These are phyloP conservation scores for Didymella pomorum DNA, from an alignment of 2,329 filamentous ascomycete species.

Conservation along the genomic window DNA sequence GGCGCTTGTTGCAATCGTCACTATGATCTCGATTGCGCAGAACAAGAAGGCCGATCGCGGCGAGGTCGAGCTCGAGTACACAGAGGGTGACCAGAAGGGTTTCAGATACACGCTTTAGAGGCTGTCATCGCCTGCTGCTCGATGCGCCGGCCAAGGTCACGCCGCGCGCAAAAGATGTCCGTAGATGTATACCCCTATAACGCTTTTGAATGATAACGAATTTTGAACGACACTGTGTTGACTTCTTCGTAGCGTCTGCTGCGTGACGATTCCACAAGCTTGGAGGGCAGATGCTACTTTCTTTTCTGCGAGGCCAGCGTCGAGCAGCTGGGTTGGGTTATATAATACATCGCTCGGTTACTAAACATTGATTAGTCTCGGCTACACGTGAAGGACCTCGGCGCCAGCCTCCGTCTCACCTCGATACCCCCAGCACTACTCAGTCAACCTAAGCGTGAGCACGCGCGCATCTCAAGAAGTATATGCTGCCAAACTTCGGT, in stretches of 20 bases:
- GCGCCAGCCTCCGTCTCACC: not conserved
- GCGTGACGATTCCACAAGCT: not conserved
- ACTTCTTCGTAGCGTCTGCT: not conserved
- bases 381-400: not conserved
- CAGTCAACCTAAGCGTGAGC: not conserved
- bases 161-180: not conserved
- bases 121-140: not conserved
- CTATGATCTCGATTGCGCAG: constrained; percentile 42
- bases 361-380: constrained; percentile 11
- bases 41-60: constrained; percentile 53
- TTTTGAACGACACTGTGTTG: not conserved
- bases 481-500: not conserved
- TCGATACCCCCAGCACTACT: not conserved
- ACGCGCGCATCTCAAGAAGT: not conserved
- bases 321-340: not conserved
- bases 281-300: not conserved
- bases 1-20: constrained; percentile 44
- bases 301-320: too few relatives aligned
- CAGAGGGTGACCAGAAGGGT: constrained; percentile 44
- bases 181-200: constrained; percentile 3
- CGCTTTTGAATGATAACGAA: not conserved
- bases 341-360: constrained; percentile 1
- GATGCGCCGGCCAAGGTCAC: not conserved
- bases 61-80: constrained; percentile 53
- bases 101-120: constrained; percentile 46